Evolutionary conservation across 352 stramenopile genomes (phyloP), one percentile per base, ranked within the genome.

Genomic region (Phytophthora ramorum): DNA sequence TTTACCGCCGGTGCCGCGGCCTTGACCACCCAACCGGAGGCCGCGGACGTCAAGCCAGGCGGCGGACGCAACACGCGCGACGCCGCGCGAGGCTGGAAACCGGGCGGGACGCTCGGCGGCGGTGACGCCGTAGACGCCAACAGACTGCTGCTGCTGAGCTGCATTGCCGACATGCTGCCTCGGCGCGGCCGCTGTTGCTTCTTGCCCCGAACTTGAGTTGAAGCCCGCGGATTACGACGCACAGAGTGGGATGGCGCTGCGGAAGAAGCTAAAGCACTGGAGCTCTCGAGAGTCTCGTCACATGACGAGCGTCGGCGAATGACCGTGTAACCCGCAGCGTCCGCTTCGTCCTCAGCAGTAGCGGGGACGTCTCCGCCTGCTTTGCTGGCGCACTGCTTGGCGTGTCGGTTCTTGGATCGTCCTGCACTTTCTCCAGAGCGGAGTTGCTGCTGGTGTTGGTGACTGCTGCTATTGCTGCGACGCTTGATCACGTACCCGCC

Each of bases 241-340:
- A 10, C 28, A 2, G 48, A 46, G 16, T 64, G 40, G 24, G 55
- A 54, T 9, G 43, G 7, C 32, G 54, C 10, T 6, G 22, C 45
- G 58, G 35, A 19, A 46, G 45, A 19, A 43, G 24, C 26, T 38
- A 32, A 64, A 28, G 34, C 35, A 38, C 40, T 44, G 35, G 35
- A 22, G 19, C 53, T 24, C 22, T 24, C 22, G 22, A 24, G 22
- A 24, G 22, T 69, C 41, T 70, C 63, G 37, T 75, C 70, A 35
- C 63, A 77, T 28, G 66, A 67, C 45, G 61, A 63, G 19, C 77
- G 75, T 13, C 71, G 75, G 3, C 76, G 76, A n/a, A 86, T 78
- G 30, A 88, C 72, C 3, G 79, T 86, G 62, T 88, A 88, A 19
- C 79, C 79, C 1, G 79, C 79, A 13, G 77, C 75, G 24, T 88